Base-by-base conservation (phyloP, 2,329 filamentous ascomycete species). In the Talaromyces pinophilus region DNA sequence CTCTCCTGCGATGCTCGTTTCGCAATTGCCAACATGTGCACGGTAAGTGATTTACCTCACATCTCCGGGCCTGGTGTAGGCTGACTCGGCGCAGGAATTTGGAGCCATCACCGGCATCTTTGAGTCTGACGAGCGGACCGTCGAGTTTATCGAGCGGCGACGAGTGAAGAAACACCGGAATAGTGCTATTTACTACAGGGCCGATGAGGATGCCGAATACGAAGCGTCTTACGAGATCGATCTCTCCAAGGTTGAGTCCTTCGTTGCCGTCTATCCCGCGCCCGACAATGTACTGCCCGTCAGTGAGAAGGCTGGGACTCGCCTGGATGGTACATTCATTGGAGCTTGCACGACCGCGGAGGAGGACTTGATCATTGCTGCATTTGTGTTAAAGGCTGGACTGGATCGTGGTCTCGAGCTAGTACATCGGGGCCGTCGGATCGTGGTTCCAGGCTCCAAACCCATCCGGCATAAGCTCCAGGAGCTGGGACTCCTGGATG, bases 11-110 rank as follows among this genome's bases (percentile, higher is more conserved):
- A 83, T 71, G 81, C 80, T 0, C 72, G 82, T 1, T 83, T 83
- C 70, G 81, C 81, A 0, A 81, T 83, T 62, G 72, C 75, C 25
- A 83, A 83, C 63, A 83, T 83, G 81, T 79, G 75, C 0, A 81
- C 81, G 7, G 63, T 65, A 15, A 61, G 55, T 46, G 5, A 30
- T 57, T 2, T 15, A 57, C 25, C 22, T 57, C 25, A 19, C 55
- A 35, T 33, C 30, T 33, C 30, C 30, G 30, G 30, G 30, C 7
- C 30, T 33, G 30, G 7, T 33, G 30, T 2, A 33, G 30, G 7
- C 30, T 33, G 30, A 22, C 17, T 59, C 8, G 28, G n/a, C 8
- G 25, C 46, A 74, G 70, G 79, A 83, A 67, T 79, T 83, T 54
- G 80, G 81, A 1, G 80, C 75, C 3, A 78, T 82, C 38, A 80